A percentile compares a stretch with the other conserved stretches of the same genome.
These are phyloP conservation scores for Globisporangium okanoganense DNA, from an alignment of 352 stramenopile species.

Conservation along the genomic window DNA sequence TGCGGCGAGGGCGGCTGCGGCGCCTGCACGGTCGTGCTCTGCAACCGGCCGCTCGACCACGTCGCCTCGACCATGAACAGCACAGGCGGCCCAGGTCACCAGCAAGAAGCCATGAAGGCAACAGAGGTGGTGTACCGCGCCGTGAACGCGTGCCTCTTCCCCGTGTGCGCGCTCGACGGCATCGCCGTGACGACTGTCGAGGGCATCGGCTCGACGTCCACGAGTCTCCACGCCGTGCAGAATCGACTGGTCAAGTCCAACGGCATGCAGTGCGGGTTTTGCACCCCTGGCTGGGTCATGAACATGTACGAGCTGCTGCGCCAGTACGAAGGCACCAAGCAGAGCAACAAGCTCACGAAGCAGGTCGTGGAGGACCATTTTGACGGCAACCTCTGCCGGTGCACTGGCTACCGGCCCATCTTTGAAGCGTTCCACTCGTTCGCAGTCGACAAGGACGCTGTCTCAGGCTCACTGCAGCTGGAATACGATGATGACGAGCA, in stretches of 20 bases:
- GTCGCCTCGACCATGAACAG: neutral
- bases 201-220: constrained; percentile 43
- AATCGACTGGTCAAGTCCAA: constrained; percentile 86
- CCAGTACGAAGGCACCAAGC: constrained; percentile 35
- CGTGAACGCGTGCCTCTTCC: constrained; percentile 87
- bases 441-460: neutral
- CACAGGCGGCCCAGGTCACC: too few species aligned
- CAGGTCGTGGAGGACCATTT: constrained; percentile 90
- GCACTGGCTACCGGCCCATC: constrained; percentile 86
- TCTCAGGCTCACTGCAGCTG: neutral
- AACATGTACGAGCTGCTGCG: constrained; percentile 78
- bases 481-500: constrained; percentile 7
- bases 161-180: constrained; percentile 73
- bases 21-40: constrained; percentile 95
- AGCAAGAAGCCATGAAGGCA: neutral
- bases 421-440: constrained; percentile 31
- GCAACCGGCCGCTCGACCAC: constrained; percentile 21
- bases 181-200: constrained; percentile 88
- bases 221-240: constrained; percentile 80
- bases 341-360: constrained; percentile 50
- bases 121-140: constrained; percentile 32
- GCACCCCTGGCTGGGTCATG: constrained; percentile 87
- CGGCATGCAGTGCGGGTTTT: constrained; percentile 94
- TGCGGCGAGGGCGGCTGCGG: constrained; percentile 96
- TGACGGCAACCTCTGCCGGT: constrained; percentile 96